These are phyloP conservation scores for Alloascoidea hylecoeti DNA, from an alignment of 805 yeast species.

Conservation along the genomic window DNA sequence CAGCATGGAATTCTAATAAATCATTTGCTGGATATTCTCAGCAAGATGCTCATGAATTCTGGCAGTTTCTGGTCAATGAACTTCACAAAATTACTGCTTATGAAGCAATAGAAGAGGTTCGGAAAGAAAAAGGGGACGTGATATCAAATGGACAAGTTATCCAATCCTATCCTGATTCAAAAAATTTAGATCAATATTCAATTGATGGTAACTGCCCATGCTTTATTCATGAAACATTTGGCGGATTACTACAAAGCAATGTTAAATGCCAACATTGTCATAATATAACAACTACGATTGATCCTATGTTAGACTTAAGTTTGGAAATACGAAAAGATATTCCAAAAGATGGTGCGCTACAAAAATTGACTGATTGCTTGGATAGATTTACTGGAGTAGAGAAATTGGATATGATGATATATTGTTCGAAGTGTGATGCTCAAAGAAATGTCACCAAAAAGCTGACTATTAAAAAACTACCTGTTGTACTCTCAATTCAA, in stretches of 20 bases:
- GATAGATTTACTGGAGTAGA: conserved; percentile 69
- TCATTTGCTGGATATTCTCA: conserved; percentile 91
- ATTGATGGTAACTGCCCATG: conserved; percentile 46
- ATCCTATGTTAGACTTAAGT: conserved; percentile 84
- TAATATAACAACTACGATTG: conserved; percentile 52
- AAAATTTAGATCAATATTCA: conserved; percentile 5
- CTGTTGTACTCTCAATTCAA: conserved; percentile 74
- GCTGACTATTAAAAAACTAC: conserved; percentile 51
- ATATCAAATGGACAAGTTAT: conserved; percentile 2
- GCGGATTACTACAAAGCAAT: conserved; percentile 72
- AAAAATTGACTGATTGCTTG: conserved; percentile 38
- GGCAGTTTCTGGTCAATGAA: conserved; percentile 84
- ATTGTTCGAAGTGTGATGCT: conserved; percentile 52
- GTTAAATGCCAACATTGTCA: conserved; percentile 63
- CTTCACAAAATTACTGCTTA: conserved; percentile 32
- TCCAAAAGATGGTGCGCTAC: conserved; percentile 9
- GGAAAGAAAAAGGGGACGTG: conserved; percentile 3
- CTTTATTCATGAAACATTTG: conserved; percentile 68
- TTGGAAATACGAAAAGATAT: conserved; percentile 36
- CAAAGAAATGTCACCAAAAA: conserved; percentile 59
- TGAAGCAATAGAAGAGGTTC: not conserved
- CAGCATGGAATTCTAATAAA: conserved; percentile 78
- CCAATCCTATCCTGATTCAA: conserved; percentile 3
- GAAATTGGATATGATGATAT: conserved; percentile 57
- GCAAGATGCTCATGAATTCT: conserved; percentile 97